phyloP scores from a whole-genome alignment of 108 stramenopile species.

The Licmophora abbreviata region DNA sequence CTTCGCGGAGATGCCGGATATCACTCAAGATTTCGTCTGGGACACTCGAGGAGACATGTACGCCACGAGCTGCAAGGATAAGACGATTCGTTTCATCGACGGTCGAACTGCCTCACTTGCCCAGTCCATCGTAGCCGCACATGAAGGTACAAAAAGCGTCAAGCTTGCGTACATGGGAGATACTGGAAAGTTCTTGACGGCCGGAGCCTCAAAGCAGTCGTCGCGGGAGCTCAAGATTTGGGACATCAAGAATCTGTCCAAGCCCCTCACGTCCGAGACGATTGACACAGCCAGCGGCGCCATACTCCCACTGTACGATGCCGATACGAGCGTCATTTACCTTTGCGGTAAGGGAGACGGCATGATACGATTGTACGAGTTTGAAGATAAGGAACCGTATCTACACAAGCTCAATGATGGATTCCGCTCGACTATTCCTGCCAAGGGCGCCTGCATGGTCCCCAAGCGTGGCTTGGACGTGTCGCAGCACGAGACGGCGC shows the following conservation, averaged over 20 bases:
- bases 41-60: conserved; percentile 84
- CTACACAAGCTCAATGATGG: conserved; percentile 84
- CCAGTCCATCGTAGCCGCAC: conserved; percentile 53
- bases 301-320: conserved; percentile 94
- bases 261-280: conserved; percentile 69
- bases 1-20: conserved; percentile 63
- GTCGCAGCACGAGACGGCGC: conserved; percentile 89
- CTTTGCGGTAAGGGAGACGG: conserved; percentile 99
- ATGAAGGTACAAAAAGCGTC: conserved; percentile 90
- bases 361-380: conserved; percentile 94
- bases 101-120: conserved; percentile 54
- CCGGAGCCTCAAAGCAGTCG: conserved; percentile 86
- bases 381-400: conserved; percentile 86
- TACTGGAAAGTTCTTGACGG: conserved; percentile 81
- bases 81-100: conserved; percentile 86
- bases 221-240: conserved; percentile 97
- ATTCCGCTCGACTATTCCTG: conserved; percentile 86
- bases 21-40: conserved; percentile 96
- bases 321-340: conserved; percentile 89
- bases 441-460: conserved; percentile 95
- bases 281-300: conserved; percentile 97
- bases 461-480: conserved; percentile 95
- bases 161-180: conserved; percentile 88
- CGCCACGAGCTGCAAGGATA: conserved; percentile 94
- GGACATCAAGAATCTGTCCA: conserved; percentile 81